Conservation (phyloP, 371 early-diverging fungal genomes). For the Astathelohania contejeani region DNA sequence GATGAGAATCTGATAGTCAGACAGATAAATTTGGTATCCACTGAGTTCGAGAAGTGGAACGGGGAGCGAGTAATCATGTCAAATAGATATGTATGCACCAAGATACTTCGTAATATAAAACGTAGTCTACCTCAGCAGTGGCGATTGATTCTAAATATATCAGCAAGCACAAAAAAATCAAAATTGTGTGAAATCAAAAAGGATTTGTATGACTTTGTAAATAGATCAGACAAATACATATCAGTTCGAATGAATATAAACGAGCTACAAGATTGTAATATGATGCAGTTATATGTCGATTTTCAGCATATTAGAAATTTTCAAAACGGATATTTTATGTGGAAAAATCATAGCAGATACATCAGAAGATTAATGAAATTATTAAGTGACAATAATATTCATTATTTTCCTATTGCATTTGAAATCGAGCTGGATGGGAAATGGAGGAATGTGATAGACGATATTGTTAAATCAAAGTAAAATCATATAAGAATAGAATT, state of each 20-base stretch:
- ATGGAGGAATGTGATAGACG: too few species aligned
- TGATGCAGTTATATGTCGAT: conserved; percentile 23
- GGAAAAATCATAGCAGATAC: conserved; percentile 32
- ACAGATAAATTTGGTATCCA: conserved; percentile 45
- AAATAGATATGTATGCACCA: conserved; percentile 39
- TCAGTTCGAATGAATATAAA: conserved; percentile 23
- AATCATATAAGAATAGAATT: too few species aligned
- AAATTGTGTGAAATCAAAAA: conserved; percentile 23
- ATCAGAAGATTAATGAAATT: not conserved
- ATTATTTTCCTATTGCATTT: conserved; percentile 3
- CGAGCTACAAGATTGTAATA: conserved; percentile 27
- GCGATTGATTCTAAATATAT: not conserved
- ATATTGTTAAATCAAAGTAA: too few species aligned
- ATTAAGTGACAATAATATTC: not conserved
- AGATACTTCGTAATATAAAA: conserved; percentile 42
- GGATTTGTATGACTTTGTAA: conserved; percentile 23
- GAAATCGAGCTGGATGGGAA: too few species aligned
- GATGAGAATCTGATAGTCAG: conserved; percentile 49
- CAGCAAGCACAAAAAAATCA: conserved; percentile 21
- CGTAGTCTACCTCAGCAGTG: conserved; percentile 43
- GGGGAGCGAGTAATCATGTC: conserved; percentile 42
- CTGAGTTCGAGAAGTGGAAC: conserved; percentile 48
- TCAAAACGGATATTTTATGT: conserved; percentile 51
- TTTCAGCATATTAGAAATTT: conserved; percentile 49
- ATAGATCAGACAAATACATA: conserved; percentile 21